Evolutionary conservation across 2,329 filamentous ascomycete species (phyloP), one percentile per base, ranked within the genome.

Genomic region (Xenoacremonium recifei): DNA sequence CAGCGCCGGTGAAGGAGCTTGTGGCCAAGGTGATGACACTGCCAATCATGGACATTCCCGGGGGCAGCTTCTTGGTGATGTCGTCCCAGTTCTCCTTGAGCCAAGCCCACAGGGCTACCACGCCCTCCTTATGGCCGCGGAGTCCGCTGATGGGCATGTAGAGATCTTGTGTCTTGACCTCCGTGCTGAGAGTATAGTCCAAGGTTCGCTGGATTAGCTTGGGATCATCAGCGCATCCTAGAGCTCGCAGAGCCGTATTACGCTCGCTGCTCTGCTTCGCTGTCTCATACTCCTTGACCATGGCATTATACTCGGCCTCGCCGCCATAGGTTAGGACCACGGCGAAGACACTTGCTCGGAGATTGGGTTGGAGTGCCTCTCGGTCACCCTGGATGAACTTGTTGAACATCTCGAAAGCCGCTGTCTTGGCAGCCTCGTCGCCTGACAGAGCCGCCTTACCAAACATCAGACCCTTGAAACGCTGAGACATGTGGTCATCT

Each of bases 391-490:
- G 76, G 56, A 85, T 80, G 64, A 90, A 96, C 64, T 88, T 90
- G 60, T 77, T 76, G 64, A 96, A 96, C 87, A 96, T 95, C 20
- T 91, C 87, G 68, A 90, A 86, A 6, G 90, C 86, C 6, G 89
- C 89, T 37, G 82, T 76, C 60, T 92, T 80, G 47, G 96, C 80
- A 53, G 78, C 74, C 57, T 90, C 73, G 58, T 97, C 92, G 23
- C 89, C 90, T 34, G 84, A 79, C 53, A 89, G 73, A 44, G 91
- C 92, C 37, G 92, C 89, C 53, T 77, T 81, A 47, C 87, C 87
- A 62, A 97, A 97, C 63, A 96, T 79, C 62, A 96, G 79, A 12
- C 83, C 84, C 75, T 97, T 97, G 77, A 96, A 95, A 64, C 96
- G 91, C 66, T 96, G 90, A 64, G 91, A 77, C 53, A 96, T 84